Evolutionary conservation across 2,329 filamentous ascomycete species (phyloP), one percentile per base, ranked within the genome.

Genomic region (Fusarium irregulare): DNA sequence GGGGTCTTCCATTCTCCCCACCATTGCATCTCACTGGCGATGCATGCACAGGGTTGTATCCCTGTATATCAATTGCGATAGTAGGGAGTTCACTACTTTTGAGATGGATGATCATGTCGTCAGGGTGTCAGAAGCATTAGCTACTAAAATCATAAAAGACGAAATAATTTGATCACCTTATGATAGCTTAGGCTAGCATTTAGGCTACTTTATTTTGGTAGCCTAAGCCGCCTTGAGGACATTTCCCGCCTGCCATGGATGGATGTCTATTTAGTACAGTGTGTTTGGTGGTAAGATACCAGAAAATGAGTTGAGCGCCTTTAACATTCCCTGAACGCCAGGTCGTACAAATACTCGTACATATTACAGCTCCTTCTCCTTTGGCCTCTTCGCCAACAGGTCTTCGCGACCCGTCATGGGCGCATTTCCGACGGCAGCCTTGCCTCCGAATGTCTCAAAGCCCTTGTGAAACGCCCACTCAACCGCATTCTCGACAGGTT

Each of bases 401-500:
- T 81, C 75, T 53, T 83, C 81, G n/a, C 81, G 82, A 23, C 89
- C 89, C 5, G 82, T 88, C 10, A 79, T 66, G 2, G 88, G 88
- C 20, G 87, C 78, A 59, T 86, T 76, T 13, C 88, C 88, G 5
- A 91, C 87, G 28, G 83, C 86, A 2, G 79, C 71, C 37, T 84
- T 80, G 2, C 89, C 94, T 6, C 93, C 94, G 60, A 93, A 87
- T 2, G 87, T 78, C 76, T 90, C 87, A 77, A 98, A 96, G 0
- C 87, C 92, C 74, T 90, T 92, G 75, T 97, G 92, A 83, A 98
- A 98, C 4, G 87, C 79, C 91, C 91, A 98, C 77, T 98, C 94
- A 0, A 97, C 93, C 0, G 92, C 93, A 68, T 93, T 87, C 81
- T 98, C 96, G 9, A 99, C 93, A 1, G 96, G 95, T 79, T 97